Base-by-base conservation (phyloP, 345 rosid species). In the Moricandia arvensis region DNA sequence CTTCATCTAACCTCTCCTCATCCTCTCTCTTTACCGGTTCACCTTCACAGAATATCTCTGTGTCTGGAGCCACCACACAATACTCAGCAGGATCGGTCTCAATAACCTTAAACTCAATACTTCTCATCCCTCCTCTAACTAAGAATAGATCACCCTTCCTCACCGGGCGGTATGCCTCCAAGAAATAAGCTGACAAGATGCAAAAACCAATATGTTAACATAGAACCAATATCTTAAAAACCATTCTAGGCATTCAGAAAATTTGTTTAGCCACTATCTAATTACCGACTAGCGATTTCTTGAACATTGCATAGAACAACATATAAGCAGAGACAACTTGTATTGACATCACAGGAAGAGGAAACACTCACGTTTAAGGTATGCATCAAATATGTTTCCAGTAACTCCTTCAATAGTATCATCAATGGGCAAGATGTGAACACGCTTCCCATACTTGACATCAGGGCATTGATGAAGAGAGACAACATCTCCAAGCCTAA, bases 61-160 rank as follows among this genome's bases (percentile, higher is more conserved):
- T 89, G 49, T 87, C 91, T 1, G 91, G 90, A 33, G 93, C 88
- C 8, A 89, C 93, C 55, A 89, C 88, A 82, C 93, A 89, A 37
- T 80, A 87, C 61, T 89, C 88, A 5, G 81, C 86, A 18, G 88
- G 94, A 55, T 89, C 77, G 0, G 81, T 78, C 59, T 78, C 81
- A 18, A 78, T 78, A 60, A 78, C 74, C 69, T 78, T 89, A 64
- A 89, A 89, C 83, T 89, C 93, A 1, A 89, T 83, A 49, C 90
- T 89, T 47, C 94, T 76, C 91, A 86, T 89, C 37, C 93, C 93
- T 62, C 91, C 93, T 71, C 91, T 78, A 1, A 89, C 91, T 53
- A 86, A 75, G 82, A 89, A 89, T 6, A 86, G 75, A 74, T 89
- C 91, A 34, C 90, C 91, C 70, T 87, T 86, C 85, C 86, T 83